Conservation (phyloP, 1,284 basidiomycete species). For the Takashimella koratensis region DNA sequence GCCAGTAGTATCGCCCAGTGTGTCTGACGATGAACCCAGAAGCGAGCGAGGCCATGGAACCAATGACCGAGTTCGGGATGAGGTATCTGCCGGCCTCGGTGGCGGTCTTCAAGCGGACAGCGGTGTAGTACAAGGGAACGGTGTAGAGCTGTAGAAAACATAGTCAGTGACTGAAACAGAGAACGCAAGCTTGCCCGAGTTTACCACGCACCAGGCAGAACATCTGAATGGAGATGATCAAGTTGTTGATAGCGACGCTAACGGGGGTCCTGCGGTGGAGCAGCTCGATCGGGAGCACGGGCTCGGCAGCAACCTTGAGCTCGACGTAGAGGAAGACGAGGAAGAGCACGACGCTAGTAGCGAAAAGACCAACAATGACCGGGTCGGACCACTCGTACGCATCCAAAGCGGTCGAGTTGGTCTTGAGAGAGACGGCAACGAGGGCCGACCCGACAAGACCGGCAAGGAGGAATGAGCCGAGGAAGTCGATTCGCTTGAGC, state of each 20-base stretch:
- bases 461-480: conserved; percentile 75
- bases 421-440: conserved; percentile 70
- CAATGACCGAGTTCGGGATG: conserved; percentile 78
- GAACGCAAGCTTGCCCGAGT: too few species aligned
- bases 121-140: conserved; percentile 79
- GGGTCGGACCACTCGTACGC: conserved; percentile 61
- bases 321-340: conserved; percentile 69
- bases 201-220: conserved; percentile 76
- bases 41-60: conserved; percentile 73
- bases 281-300: conserved; percentile 76
- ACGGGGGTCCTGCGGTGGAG: conserved; percentile 64
- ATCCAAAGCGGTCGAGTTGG: conserved; percentile 46
- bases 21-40: conserved; percentile 81
- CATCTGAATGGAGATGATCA: conserved; percentile 59
- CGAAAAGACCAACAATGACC: conserved; percentile 63
- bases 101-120: conserved; percentile 71
- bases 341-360: conserved; percentile 56
- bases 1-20: conserved; percentile 72
- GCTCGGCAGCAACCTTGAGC: conserved; percentile 65
- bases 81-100: conserved; percentile 74
- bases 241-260: conserved; percentile 71
- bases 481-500: conserved; percentile 71
- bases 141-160: conserved; percentile 74
- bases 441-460: conserved; percentile 67
- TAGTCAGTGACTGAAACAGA: too few species aligned